Conservation (phyloP, 192 early-diverging fungal species). For the Rhizophlyctis rosea region DNA sequence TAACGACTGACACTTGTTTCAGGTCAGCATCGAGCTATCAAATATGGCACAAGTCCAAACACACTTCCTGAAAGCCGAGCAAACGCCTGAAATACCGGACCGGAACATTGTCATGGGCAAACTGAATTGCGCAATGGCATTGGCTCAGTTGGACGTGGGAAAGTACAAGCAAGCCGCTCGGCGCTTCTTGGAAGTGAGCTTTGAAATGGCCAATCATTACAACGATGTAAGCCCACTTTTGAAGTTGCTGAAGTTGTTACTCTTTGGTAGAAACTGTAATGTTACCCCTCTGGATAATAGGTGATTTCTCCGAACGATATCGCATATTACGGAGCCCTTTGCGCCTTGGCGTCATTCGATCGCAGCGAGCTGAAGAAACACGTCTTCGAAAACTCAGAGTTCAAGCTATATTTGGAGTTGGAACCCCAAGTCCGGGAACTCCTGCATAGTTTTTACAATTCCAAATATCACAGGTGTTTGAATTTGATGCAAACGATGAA, state of each 20-base stretch:
- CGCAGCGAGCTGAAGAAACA: slow-evolving; percentile 64
- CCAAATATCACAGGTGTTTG: slow-evolving; percentile 69
- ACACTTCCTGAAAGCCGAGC: slow-evolving; percentile 70
- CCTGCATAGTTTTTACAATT: slow-evolving; percentile 69
- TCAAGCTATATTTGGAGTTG: slow-evolving; percentile 77
- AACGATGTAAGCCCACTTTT: slow-evolving; percentile 37
- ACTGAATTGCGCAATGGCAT: slow-evolving; percentile 61
- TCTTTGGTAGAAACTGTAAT: slow-evolving; percentile 16
- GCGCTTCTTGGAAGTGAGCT: slow-evolving; percentile 56
- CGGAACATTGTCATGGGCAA: slow-evolving; percentile 56
- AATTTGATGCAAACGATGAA: slow-evolving; percentile 63
- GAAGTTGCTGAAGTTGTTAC: not conserved
- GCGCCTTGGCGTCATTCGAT: slow-evolving; percentile 74
- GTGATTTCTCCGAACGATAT: slow-evolving; percentile 74
- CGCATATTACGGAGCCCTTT: slow-evolving; percentile 75
- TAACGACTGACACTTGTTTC: no score
- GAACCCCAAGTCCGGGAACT: slow-evolving; percentile 76
- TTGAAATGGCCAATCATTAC: slow-evolving; percentile 47
- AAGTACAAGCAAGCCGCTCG: slow-evolving; percentile 62
- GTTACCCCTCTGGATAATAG: slow-evolving; percentile 20
- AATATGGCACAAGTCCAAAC: slow-evolving; percentile 69
- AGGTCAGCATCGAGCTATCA: slow-evolving; percentile 65
- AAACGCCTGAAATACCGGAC: slow-evolving; percentile 60
- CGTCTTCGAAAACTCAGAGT: slow-evolving; percentile 70
- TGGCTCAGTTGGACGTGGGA: slow-evolving; percentile 57